phyloP scores from a whole-genome alignment of 495 filamentous ascomycete genomes.

The Annulohypoxylon maeteangense region DNA sequence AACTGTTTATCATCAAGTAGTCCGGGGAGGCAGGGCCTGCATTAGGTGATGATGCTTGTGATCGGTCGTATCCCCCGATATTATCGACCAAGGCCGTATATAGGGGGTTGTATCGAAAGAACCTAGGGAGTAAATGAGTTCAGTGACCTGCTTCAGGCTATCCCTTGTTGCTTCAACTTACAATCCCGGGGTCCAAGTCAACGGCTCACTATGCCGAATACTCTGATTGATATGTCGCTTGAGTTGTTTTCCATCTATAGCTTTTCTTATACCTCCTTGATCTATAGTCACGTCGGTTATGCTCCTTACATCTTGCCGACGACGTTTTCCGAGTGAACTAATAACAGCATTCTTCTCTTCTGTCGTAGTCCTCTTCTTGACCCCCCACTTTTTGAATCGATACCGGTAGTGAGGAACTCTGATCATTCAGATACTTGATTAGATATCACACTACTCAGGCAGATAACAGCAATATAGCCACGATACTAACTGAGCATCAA shows the following conservation, averaged over 20 bases:
- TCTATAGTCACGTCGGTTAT: slow-evolving; percentile 41
- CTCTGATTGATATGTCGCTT: slow-evolving; percentile 48
- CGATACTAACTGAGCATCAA: slow-evolving; percentile 53
- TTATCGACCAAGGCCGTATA: slow-evolving; percentile 39
- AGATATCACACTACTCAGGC: no score
- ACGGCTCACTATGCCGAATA: slow-evolving; percentile 26
- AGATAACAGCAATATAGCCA: no score
- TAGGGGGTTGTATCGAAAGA: slow-evolving; percentile 35
- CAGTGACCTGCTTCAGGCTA: not conserved
- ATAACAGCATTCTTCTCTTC: slow-evolving; percentile 25
- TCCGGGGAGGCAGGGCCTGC: slow-evolving; percentile 11
- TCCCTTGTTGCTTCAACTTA: no score
- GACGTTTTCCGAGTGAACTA: slow-evolving; percentile 17
- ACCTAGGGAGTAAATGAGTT: not conserved
- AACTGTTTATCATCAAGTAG: slow-evolving; percentile 16
- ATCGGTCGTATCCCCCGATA: no score
- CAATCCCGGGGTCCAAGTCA: slow-evolving; percentile 24
- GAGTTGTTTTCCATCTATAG: slow-evolving; percentile 51
- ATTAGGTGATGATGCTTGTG: slow-evolving; percentile 24
- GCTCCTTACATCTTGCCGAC: slow-evolving; percentile 44
- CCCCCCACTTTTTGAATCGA: slow-evolving; percentile 56
- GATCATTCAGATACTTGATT: no score
- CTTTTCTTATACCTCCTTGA: slow-evolving; percentile 31
- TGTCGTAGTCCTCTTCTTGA: slow-evolving; percentile 48
- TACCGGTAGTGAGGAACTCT: slow-evolving; percentile 56